Base-by-base conservation (phyloP, 1,139 yeast species). In the Sugiyamaella grinbergsii region DNA sequence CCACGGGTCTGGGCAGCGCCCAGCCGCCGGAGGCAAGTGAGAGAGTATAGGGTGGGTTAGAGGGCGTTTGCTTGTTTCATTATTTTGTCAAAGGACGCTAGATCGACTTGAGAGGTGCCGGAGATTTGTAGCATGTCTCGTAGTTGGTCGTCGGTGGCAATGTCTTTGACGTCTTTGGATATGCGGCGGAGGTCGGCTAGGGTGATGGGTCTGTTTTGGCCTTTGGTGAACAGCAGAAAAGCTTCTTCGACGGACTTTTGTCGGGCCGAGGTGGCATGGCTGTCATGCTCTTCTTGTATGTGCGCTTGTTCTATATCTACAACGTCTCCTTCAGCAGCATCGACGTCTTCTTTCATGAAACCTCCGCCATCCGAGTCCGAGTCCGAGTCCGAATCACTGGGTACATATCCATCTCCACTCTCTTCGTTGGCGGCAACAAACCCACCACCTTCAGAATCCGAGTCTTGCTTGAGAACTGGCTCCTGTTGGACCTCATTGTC, bases 71-170 rank as follows among this genome's bases (percentile, higher is more conserved):
- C 59, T 24, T 53, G 49, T 37, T 47, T 54, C 60, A 63, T 57
- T 13, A 64, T 56, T 5, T 44, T 26, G 16, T 46, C 50, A 48
- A 64, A 64, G 7, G 57, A 59, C 5, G 51, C 55, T 15, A 59
- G 33, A 26, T 52, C 50, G 5, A 63, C 62, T 5, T 52, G 50
- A 8, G 26, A 47, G 24, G 49, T 64, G 23, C 59, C 56, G 11
- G 65, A 61, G 24, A 62, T 51, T 8, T 52, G 48, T 26, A 69
- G 52, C 74, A 71, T 70, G 18, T 61, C 65, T 18, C 42, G 45
- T 32, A 71, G 58, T 13, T 71, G 71, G 11, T 57, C 60, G 4
- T 61, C 62, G 1, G 62, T 53, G 3, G 63, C 64, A 19, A 55
- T 53, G 42, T 71, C 69, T 31, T 65, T 64, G 23, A 69, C 62